A percentile compares a stretch with the other conserved stretches of the same genome.
phyloP scores from a whole-genome alignment of 177 flowering plant species.

The Vitis hybrid region DNA sequence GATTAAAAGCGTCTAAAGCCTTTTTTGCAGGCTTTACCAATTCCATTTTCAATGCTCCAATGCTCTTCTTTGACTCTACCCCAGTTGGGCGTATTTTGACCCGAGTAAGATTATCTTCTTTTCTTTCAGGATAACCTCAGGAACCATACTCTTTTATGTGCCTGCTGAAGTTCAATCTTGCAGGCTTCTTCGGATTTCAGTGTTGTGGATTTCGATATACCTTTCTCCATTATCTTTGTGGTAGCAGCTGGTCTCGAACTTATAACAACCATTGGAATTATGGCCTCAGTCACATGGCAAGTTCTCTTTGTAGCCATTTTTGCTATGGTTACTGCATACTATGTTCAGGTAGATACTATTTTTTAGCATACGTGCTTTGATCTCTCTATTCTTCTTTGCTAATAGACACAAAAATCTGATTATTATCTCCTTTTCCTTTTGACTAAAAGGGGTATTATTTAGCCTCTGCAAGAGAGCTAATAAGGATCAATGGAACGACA shows the following conservation, averaged over 20 bases:
- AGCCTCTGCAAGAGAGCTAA: conserved; percentile 71
- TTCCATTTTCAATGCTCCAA: conserved; percentile 79
- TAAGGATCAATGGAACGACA: conserved; percentile 84
- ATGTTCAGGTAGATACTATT: conserved; percentile 55
- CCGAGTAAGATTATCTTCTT: conserved; percentile 45
- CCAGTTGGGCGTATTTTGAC: conserved; percentile 82
- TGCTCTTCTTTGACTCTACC: conserved; percentile 90
- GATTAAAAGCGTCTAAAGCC: conserved; percentile 69
- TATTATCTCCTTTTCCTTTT: background rate
- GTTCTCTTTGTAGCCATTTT: conserved; percentile 68
- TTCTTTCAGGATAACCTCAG: no score
- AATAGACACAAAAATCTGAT: background rate
- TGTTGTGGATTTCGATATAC: conserved; percentile 63
- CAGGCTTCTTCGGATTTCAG: conserved; percentile 82
- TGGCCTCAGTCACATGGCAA: conserved; percentile 87
- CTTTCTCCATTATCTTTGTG: conserved; percentile 40
- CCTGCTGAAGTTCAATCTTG: conserved; percentile 1
- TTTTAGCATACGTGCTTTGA: no score
- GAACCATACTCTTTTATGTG: no score
- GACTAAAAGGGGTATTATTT: conserved; percentile 51
- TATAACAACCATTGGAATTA: conserved; percentile 36
- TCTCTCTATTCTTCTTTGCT: no score
- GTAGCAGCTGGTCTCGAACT: conserved; percentile 29
- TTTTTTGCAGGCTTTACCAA: conserved; percentile 63
- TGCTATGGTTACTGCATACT: conserved; percentile 37